These are phyloP conservation scores for Alternaria sp. DNA, from an alignment of 2,329 filamentous ascomycete species.

Conservation along the genomic window DNA sequence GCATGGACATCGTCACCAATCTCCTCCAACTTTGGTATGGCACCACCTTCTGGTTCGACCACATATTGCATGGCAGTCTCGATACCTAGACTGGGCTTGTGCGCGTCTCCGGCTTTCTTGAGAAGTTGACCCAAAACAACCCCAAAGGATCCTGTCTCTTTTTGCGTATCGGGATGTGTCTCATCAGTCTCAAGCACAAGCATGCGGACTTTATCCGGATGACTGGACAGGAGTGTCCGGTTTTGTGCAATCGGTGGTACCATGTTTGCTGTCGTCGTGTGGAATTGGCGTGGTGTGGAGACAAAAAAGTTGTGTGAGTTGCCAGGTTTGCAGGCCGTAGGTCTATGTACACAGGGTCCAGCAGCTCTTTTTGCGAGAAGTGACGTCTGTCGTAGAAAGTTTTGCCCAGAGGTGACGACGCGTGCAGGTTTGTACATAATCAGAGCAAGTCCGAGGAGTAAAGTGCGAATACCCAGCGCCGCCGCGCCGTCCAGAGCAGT, in stretches of 20 bases:
- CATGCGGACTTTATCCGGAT: slow-evolving; percentile 50
- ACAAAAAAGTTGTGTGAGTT: background rate
- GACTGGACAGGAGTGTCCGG: slow-evolving; percentile 26
- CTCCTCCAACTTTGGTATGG: slow-evolving; percentile 56
- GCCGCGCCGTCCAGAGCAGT: slow-evolving; percentile 15
- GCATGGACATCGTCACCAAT: slow-evolving; percentile 54
- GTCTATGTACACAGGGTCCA: background rate
- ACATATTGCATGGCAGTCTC: slow-evolving; percentile 64
- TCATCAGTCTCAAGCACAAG: slow-evolving; percentile 67
- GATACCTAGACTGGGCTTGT: slow-evolving; percentile 62
- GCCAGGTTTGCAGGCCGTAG: background rate
- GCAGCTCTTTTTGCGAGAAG: background rate
- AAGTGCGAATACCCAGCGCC: background rate
- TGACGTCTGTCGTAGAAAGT: slow-evolving; percentile 10
- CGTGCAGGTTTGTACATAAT: slow-evolving; percentile 18
- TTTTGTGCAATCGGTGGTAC: slow-evolving; percentile 30
- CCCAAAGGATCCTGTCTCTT: slow-evolving; percentile 61
- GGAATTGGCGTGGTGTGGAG: background rate
- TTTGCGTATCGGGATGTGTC: slow-evolving; percentile 59
- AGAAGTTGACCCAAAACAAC: slow-evolving; percentile 62
- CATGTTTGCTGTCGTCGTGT: slow-evolving; percentile 20
- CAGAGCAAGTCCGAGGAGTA: slow-evolving; percentile 1
- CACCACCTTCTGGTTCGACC: slow-evolving; percentile 50
- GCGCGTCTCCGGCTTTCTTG: slow-evolving; percentile 57
- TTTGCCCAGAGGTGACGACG: slow-evolving; percentile 14